phyloP scores from a whole-genome alignment of 352 stramenopile genomes.

The Phytophthora fragariaefolia region DNA sequence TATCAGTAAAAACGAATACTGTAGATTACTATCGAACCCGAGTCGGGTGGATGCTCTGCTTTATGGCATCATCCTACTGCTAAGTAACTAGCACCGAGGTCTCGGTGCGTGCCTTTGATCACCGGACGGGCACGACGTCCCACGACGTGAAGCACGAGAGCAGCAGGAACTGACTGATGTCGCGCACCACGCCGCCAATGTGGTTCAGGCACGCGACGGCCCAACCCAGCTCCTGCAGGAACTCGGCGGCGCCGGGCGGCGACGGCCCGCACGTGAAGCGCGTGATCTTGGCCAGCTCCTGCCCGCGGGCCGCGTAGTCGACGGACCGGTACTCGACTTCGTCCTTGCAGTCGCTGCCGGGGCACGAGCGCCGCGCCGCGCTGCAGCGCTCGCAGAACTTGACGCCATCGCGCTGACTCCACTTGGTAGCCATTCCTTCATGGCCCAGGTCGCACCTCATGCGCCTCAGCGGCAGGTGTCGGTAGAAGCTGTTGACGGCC shows the following conservation, averaged over 20 bases:
- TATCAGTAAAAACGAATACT: too few species aligned
- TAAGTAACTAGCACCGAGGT: too few species aligned
- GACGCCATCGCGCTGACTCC: slow-evolving; percentile 34
- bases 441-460: slow-evolving; percentile 73
- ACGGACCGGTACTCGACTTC: slow-evolving; percentile 43
- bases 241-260: slow-evolving; percentile 17
- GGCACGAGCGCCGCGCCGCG: slow-evolving; percentile 14
- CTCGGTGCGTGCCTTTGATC: too few species aligned
- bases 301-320: slow-evolving; percentile 40
- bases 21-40: too few species aligned
- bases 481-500: slow-evolving; percentile 87
- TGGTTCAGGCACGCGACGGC: slow-evolving; percentile 39
- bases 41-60: not conserved
- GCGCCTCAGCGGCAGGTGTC: slow-evolving; percentile 72
- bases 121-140: slow-evolving; percentile 33
- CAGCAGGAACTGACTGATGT: slow-evolving; percentile 43
- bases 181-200: slow-evolving; percentile 31
- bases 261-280: slow-evolving; percentile 22
- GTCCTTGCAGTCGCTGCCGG: slow-evolving; percentile 32
- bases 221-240: slow-evolving; percentile 36
- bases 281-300: slow-evolving; percentile 26
- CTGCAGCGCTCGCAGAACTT: slow-evolving; percentile 48
- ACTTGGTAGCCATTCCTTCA: slow-evolving; percentile 38
- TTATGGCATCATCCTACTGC: too few species aligned
- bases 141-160: slow-evolving; percentile 42